Evolutionary conservation across 1,139 yeast genomes (phyloP), one percentile per base, ranked within the genome.

Genomic region (Blastobotrys apis): DNA sequence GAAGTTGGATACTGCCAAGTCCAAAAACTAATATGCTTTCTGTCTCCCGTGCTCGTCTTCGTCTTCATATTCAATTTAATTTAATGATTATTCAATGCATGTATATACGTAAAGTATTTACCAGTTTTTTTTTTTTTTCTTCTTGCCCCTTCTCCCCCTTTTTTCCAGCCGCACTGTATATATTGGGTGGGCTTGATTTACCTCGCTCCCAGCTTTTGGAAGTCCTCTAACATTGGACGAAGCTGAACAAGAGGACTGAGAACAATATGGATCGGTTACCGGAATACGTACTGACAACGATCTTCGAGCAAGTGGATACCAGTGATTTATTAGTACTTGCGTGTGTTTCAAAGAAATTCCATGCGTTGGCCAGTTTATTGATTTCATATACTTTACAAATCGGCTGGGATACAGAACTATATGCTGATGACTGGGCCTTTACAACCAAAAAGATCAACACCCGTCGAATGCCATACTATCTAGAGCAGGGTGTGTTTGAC

Each of bases 381-480:
- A 30, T 38, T 9, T 5, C n/a, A 6, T 38, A 30, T 16, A 38
- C 41, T 4, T 25, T 38, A 9, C 13, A n/a, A n/a, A 9, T 38
- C n/a, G 30, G 41, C 17, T 38, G 31, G 16, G 41, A 38, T 10
- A 38, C 41, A 22, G 22, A 16, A 9, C 15, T 38, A 15, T 30
- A 33, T 2, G 15, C 26, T 12, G 30, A 20, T 9, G 41, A 38
- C 29, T 20, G 20, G 5, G 30, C 41, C 4, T 38, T 35, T 16
- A 9, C 16, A 20, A 38, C 41, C 17, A 38, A 38, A 17, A 27
- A 36, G 21, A 38, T 38, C 35, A 38, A 38, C 22, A 38, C 36
- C 19, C 17, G 41, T 16, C 35, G 21, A 15, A 15, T 38, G 13
- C 23, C 13, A 4, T 13, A 21, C 13, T 38, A 38, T 12, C 20